phyloP scores from a whole-genome alignment of 257 asterid species.

The Agastache rugosa region DNA sequence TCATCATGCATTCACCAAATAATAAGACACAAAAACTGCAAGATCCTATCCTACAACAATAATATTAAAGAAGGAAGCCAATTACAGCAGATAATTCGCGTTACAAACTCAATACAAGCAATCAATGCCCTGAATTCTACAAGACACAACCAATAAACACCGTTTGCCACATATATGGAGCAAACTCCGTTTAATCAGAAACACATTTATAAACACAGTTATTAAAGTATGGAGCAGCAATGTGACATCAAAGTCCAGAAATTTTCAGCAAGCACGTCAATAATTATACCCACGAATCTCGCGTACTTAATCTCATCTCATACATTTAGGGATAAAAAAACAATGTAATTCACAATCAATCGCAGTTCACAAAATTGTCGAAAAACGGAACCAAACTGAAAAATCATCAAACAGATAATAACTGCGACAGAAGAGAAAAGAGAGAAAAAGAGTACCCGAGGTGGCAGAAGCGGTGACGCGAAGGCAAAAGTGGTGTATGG shows the following conservation, averaged over 20 bases:
- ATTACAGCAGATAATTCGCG: background rate
- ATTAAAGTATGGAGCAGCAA: background rate
- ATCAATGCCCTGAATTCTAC: conserved; percentile 10
- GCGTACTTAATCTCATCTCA: too few relatives aligned
- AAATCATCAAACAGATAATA: conserved; percentile 15
- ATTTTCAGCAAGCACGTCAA: background rate
- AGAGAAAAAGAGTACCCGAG: conserved; percentile 24
- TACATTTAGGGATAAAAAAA: background rate
- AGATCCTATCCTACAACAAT: background rate
- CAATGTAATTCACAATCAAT: background rate
- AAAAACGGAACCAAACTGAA: background rate
- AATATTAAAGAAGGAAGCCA: background rate
- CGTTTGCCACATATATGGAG: background rate
- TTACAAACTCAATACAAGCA: background rate
- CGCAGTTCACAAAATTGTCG: conserved; percentile 2
- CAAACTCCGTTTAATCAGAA: conserved; percentile 1
- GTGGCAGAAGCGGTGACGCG: conserved; percentile 30
- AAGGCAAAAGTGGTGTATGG: conserved; percentile 6
- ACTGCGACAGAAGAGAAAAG: background rate
- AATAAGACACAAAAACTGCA: background rate
- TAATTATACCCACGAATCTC: too few relatives aligned
- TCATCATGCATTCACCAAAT: background rate
- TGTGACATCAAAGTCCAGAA: background rate
- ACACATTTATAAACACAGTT: background rate
- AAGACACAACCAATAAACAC: background rate